phyloP scores from a whole-genome alignment of 768 basidiomycete species.

The Rhodosporidiobolus sp. region DNA sequence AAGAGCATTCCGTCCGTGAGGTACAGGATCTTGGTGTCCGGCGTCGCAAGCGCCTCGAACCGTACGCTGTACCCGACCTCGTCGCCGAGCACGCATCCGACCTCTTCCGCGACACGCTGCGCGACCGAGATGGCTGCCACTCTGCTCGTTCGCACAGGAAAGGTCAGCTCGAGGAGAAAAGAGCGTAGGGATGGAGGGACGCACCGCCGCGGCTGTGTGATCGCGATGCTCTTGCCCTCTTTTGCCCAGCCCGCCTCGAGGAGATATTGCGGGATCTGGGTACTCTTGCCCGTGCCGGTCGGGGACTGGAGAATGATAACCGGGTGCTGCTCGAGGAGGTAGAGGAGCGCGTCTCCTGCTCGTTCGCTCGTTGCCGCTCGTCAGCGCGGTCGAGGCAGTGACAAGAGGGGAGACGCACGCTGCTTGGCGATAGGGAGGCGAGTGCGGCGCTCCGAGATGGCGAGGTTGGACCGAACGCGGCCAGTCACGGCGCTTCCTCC shows the following conservation, averaged over 20 bases:
- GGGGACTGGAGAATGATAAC: slow-evolving; percentile 64
- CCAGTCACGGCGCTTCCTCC: slow-evolving; percentile 69
- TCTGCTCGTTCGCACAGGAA: slow-evolving; percentile 87
- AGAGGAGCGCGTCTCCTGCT: slow-evolving; percentile 72
- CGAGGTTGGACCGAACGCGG: slow-evolving; percentile 54
- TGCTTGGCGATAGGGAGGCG: slow-evolving; percentile 87
- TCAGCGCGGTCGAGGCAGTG: background rate
- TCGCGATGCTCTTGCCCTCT: slow-evolving; percentile 78
- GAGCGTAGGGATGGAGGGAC: background rate
- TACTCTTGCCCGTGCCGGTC: slow-evolving; percentile 96
- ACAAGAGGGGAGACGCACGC: slow-evolving; percentile 54
- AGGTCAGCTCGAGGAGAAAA: slow-evolving; percentile 67
- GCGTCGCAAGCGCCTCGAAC: slow-evolving; percentile 87
- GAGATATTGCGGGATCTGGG: slow-evolving; percentile 93
- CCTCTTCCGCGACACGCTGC: slow-evolving; percentile 82
- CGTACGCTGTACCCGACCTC: slow-evolving; percentile 97
- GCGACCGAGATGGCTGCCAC: slow-evolving; percentile 96
- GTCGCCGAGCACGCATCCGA: slow-evolving; percentile 81
- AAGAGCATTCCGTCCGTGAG: slow-evolving; percentile 99
- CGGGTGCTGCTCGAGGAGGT: slow-evolving; percentile 76
- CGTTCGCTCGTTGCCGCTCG: background rate
- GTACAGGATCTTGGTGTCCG: slow-evolving; percentile 86
- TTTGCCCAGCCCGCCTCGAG: slow-evolving; percentile 87
- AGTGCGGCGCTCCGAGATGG: slow-evolving; percentile 72
- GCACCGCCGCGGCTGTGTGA: slow-evolving; percentile 81